Conservation (phyloP, 169 alveolate genomes). For the Hepatocystis sp. region DNA sequence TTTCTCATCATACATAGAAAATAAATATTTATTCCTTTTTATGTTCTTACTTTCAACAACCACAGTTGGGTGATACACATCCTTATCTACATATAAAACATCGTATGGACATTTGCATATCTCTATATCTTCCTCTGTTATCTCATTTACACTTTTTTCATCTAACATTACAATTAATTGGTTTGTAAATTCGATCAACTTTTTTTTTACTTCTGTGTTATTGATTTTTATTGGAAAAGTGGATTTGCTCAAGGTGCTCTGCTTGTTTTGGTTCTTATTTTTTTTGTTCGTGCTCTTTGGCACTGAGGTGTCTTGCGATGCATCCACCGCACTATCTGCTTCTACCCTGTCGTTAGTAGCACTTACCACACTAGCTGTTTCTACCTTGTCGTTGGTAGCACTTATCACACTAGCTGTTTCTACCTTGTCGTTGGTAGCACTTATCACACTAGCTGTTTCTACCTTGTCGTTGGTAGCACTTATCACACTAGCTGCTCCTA, state of each 20-base stretch:
- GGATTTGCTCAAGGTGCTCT: no score
- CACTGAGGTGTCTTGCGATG: no score
- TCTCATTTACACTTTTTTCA: conserved; percentile 39
- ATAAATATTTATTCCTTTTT: conserved; percentile 53
- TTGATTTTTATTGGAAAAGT: background rate
- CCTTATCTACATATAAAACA: conserved; percentile 32
- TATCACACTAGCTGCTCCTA: background rate
- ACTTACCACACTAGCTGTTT: no score
- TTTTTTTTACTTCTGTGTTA: conserved; percentile 7
- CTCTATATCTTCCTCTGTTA: conserved; percentile 56
- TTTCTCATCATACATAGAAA: conserved; percentile 59
- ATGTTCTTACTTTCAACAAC: conserved; percentile 56
- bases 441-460: background rate
- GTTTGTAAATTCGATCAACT: conserved; percentile 22
- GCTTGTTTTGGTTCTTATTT: no score
- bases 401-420: no score
- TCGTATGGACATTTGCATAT: conserved; percentile 69
- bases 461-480: background rate
- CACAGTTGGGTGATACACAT: conserved; percentile 72
- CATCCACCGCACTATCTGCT: no score
- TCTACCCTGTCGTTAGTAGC: no score
- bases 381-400: no score
- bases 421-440: no score
- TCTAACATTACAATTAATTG: conserved; percentile 60
- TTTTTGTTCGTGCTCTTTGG: no score